A percentile compares a stretch with the other conserved stretches of the same genome.
These are phyloP conservation scores for Elymus sibiricus DNA, from an alignment of 176 grass and related monocot species.

Conservation along the genomic window DNA sequence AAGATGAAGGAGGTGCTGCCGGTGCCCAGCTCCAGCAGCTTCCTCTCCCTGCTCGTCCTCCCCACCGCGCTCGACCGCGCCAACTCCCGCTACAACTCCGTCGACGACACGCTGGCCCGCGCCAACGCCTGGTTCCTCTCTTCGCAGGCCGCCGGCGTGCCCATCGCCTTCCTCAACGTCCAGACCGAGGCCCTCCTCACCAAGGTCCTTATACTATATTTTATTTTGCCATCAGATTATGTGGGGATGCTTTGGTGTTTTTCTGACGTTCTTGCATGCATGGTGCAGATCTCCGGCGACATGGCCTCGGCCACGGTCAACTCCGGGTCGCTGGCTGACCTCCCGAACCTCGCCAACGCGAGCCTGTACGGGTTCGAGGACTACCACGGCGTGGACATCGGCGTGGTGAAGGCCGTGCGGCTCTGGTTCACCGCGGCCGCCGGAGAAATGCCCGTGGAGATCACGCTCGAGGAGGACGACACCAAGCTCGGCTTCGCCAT, in stretches of 20 bases:
- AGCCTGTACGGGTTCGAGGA: conserved; percentile 97
- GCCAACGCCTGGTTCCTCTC: conserved; percentile 81
- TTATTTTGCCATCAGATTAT: not conserved
- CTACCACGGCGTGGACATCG: conserved; percentile 95
- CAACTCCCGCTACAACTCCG: conserved; percentile 64
- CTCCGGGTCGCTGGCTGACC: conserved; percentile 77
- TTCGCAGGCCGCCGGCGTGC: conserved; percentile 63
- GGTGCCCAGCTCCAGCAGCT: conserved; percentile 60
- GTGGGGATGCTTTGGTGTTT: not conserved
- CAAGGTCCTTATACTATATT: conserved; percentile 53
- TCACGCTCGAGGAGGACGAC: conserved; percentile 65
- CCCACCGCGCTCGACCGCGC: conserved; percentile 62
- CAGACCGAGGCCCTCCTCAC: conserved; percentile 94
- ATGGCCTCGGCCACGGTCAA: conserved; percentile 87
- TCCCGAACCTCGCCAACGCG: conserved; percentile 80
- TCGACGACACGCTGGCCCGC: conserved; percentile 84
- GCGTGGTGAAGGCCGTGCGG: conserved; percentile 90
- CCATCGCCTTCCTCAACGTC: conserved; percentile 76
- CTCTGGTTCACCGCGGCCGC: conserved; percentile 74
- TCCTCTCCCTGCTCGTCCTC: conserved; percentile 86
- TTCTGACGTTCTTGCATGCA: not conserved
- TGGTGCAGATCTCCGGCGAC: conserved; percentile 81
- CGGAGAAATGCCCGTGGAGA: conserved; percentile 76
- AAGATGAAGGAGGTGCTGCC: conserved; percentile 85
- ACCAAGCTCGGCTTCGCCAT: conserved; percentile 85